These are phyloP conservation scores for Saccharomycopsis crataegensis DNA, from an alignment of 1,139 yeast species.

Conservation along the genomic window DNA sequence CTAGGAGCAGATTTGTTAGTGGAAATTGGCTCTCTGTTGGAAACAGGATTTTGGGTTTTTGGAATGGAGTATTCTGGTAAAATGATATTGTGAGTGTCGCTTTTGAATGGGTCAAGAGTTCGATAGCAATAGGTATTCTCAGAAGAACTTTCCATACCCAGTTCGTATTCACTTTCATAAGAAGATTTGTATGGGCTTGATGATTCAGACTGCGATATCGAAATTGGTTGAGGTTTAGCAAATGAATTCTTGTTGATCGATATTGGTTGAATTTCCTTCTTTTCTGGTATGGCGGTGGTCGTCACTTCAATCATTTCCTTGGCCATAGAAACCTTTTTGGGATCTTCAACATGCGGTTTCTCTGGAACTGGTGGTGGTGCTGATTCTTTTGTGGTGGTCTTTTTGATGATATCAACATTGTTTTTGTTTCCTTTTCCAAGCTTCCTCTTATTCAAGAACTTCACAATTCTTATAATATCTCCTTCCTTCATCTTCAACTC, in stretches of 20 bases:
- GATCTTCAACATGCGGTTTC: conserved; percentile 22
- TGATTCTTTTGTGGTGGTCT: conserved; percentile 21
- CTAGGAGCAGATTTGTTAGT: background rate
- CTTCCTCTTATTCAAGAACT: conserved; percentile 63
- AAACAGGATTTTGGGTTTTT: background rate
- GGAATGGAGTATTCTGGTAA: conserved; percentile 23
- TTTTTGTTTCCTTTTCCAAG: background rate
- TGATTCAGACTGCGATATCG: conserved; percentile 27
- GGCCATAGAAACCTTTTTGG: conserved; percentile 22
- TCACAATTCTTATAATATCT: conserved; percentile 84
- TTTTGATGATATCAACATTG: conserved; percentile 25
- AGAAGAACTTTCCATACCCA: too few species aligned
- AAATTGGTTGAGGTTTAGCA: conserved; percentile 40
- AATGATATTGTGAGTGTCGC: conserved; percentile 38
- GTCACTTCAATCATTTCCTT: conserved; percentile 92
- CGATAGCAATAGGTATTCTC: background rate
- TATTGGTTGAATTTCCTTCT: conserved; percentile 20
- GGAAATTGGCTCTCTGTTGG: background rate
- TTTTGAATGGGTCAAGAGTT: conserved; percentile 42
- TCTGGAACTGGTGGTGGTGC: conserved; percentile 20
- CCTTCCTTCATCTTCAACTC: conserved; percentile 94
- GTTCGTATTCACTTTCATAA: background rate
- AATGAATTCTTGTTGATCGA: conserved; percentile 25
- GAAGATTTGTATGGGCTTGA: background rate
- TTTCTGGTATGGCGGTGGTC: conserved; percentile 54